Base-by-base conservation (phyloP, 169 alveolate species). In the Plasmodium cynomolgi region DNA sequence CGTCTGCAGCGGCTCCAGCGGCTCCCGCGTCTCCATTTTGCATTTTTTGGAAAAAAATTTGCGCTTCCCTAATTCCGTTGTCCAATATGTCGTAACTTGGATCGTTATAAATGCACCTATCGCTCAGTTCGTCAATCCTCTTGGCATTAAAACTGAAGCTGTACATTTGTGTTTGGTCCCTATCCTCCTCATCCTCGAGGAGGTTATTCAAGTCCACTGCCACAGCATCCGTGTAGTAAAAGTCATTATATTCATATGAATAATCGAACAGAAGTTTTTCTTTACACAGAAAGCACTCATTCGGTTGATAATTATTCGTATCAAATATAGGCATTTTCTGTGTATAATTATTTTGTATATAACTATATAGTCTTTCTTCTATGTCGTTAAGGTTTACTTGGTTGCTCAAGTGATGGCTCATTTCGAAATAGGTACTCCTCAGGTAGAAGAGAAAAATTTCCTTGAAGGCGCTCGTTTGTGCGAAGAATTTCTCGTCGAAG, bases 221-320 rank as follows among this genome's bases (percentile, higher is more conserved):
- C 17, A 91, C 41, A 29, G 75, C 92, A 91, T 91, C 84, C 3
- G 41, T 50, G 31, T 91, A 91, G 72, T 91, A 91, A 56, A 81
- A 91, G 68, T 91, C 95, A 56, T 91, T 81, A 37, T 68, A 81
- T n/a, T 62, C 92, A 68, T 91, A 81, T 8, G 95, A 91, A 29
- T 91, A 91, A 68, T 82, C 84, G 9, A 81, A 81, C 9, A 39
- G 29, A 81, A 91, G 75, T 11, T 47, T 33, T 56, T 82, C 81
- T 82, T 81, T 91, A 71, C 95, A 91, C 29, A 91, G 83, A 41
- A 91, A 81, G 13, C 95, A 91, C 23, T 26, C 29, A 50, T 81
- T 33, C 54, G 75, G 11, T 15, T 81, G 47, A 72, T 82, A 81
- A 91, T 72, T 91, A 50, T 91, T 81, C 34, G 83, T 72, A 47